Evolutionary conservation across 768 basidiomycete genomes (phyloP).

Genomic region (Mycena capillaripes): DNA sequence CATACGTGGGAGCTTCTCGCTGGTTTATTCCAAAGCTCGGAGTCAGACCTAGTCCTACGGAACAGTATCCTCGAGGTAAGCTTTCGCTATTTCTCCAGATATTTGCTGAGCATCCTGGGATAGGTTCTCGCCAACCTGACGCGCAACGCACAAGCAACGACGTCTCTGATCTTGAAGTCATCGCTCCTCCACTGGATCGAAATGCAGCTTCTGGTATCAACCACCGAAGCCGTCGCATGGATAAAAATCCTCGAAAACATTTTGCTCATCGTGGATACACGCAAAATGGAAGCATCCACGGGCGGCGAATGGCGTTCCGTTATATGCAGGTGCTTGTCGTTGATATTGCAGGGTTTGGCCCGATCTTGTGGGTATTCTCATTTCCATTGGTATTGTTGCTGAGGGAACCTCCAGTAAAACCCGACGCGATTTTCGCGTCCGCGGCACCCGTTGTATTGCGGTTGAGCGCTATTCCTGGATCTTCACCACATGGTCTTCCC

Average conservation of each 20-base stretch:
- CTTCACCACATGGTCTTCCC: constrained; percentile 42
- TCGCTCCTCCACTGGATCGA: constrained; percentile 87
- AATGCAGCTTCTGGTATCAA: constrained; percentile 66
- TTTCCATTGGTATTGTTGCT: constrained; percentile 6
- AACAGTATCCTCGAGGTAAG: constrained; percentile 77
- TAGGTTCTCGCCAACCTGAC: constrained; percentile 86
- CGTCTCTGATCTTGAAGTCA: constrained; percentile 79
- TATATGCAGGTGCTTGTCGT: constrained; percentile 65
- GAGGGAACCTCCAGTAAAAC: constrained; percentile 13
- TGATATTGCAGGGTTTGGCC: constrained; percentile 51
- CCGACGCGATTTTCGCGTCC: constrained; percentile 36
- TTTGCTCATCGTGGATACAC: constrained; percentile 60
- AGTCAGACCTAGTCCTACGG: constrained; percentile 65
- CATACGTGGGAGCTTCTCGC: constrained; percentile 93
- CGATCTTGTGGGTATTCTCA: constrained; percentile 42
- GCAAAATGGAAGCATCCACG: constrained; percentile 67
- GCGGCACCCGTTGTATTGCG: constrained; percentile 51
- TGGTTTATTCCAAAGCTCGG: constrained; percentile 81
- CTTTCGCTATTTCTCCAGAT: constrained; percentile 5
- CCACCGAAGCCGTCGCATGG: constrained; percentile 70
- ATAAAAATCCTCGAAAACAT: constrained; percentile 77
- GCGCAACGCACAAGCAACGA: constrained; percentile 75
- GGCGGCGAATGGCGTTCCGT: constrained; percentile 72
- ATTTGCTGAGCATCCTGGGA: constrained; percentile 3
- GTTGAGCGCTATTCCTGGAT: constrained; percentile 50